Conservation (phyloP, 139 green algal species). For the Gonium pectorale region DNA sequence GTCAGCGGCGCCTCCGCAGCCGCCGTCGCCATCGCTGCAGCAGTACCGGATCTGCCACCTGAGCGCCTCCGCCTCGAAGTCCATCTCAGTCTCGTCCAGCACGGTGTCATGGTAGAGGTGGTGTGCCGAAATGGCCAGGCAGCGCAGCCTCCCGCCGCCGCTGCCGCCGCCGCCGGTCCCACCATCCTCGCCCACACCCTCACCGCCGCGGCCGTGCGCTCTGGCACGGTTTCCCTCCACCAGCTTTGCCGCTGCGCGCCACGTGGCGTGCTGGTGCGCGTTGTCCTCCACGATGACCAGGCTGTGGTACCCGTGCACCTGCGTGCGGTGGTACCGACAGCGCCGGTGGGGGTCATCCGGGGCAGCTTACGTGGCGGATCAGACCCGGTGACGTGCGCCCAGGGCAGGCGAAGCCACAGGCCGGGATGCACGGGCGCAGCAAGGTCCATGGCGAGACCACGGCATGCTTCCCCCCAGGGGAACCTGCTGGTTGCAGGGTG, state of each 20-base stretch:
- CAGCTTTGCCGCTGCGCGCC: slow-evolving; percentile 7
- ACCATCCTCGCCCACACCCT: not conserved
- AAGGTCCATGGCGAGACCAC: too few relatives aligned
- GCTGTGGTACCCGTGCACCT: slow-evolving; percentile 36
- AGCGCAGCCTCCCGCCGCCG: not conserved
- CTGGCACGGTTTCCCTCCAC: not conserved
- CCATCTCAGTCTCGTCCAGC: slow-evolving; percentile 27
- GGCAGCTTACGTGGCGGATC: too few relatives aligned
- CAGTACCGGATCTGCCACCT: slow-evolving; percentile 22
- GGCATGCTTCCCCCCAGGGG: too few relatives aligned
- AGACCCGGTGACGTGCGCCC: too few relatives aligned
- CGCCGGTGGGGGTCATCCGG: too few relatives aligned
- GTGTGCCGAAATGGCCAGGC: slow-evolving; percentile 1
- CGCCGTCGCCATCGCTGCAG: not conserved
- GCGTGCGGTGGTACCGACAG: too few relatives aligned
- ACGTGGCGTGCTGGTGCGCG: not conserved
- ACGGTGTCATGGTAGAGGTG: slow-evolving; percentile 13
- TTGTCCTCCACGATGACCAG: slow-evolving; percentile 35
- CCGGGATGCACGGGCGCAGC: too few relatives aligned
- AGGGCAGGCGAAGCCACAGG: too few relatives aligned
- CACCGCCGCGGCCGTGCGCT: not conserved
- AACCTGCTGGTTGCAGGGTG: too few relatives aligned
- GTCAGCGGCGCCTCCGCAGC: not conserved
- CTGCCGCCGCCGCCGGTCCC: not conserved
- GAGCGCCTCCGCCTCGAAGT: slow-evolving; percentile 17